Percentiles rank a stretch among this genome's conserved stretches.
These are phyloP conservation scores for Cinchona pubescens DNA, from an alignment of 257 asterid genomes.

Conservation along the genomic window DNA sequence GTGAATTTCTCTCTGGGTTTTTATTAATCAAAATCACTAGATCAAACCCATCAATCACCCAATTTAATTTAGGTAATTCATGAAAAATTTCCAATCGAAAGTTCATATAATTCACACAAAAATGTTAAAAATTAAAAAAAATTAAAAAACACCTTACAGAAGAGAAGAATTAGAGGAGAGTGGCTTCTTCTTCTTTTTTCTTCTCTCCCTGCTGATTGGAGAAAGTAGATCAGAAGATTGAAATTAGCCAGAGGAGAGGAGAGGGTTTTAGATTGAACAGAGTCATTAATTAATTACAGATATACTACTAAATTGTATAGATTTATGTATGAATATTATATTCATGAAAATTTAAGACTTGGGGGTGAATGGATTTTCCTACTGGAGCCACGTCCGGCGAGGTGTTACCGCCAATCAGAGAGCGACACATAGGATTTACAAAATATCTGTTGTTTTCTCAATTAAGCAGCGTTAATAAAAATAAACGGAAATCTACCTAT, in stretches of 20 bases:
- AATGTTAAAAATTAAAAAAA: no score
- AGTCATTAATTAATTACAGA: no score
- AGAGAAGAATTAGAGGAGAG: neutral
- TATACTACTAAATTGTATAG: no score
- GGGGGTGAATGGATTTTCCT: neutral
- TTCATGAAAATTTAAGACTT: no score
- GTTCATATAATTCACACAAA: no score
- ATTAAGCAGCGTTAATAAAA: no score
- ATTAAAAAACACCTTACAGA: slow-evolving; percentile 14
- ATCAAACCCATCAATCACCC: neutral
- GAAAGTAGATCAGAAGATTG: slow-evolving; percentile 6
- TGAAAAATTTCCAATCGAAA: no score
- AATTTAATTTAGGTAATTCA: neutral
- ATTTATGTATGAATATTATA: no score
- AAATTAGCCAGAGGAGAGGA: no score
- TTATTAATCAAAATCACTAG: neutral
- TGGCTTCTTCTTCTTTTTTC: neutral
- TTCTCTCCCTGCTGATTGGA: neutral
- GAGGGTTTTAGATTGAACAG: slow-evolving; percentile 8
- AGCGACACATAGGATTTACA: neutral
- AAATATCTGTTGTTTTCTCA: neutral
- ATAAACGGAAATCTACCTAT: no score
- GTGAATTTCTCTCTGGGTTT: neutral
- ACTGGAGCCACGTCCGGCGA: slow-evolving; percentile 11
- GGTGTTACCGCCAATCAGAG: neutral